phyloP scores from a whole-genome alignment of 768 basidiomycete genomes.

The Dendrothele bispora region DNA sequence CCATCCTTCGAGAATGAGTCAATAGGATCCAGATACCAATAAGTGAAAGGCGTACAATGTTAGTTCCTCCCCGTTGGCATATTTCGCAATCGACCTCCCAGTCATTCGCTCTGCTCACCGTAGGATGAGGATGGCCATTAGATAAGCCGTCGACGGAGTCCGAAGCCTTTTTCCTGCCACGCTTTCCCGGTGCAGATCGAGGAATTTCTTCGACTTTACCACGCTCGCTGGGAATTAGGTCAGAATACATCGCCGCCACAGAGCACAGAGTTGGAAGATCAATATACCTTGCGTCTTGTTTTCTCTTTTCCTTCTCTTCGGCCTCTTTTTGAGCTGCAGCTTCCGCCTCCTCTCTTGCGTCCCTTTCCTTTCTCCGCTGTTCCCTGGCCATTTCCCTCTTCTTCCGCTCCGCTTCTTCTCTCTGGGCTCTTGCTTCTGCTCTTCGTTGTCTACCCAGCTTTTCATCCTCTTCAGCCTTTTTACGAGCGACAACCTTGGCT shows the following conservation, averaged over 20 bases:
- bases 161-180: too few species aligned
- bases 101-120: slow-evolving; percentile 59
- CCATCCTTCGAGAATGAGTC: slow-evolving; percentile 59
- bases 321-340: slow-evolving; percentile 37
- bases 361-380: slow-evolving; percentile 47
- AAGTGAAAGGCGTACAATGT: slow-evolving; percentile 49
- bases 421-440: slow-evolving; percentile 53
- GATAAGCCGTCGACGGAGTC: slow-evolving; percentile 22
- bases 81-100: slow-evolving; percentile 93
- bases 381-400: slow-evolving; percentile 63
- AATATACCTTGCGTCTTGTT: too few species aligned
- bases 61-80: slow-evolving; percentile 70
- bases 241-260: too few species aligned
- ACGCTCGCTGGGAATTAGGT: too few species aligned
- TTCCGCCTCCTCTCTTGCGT: slow-evolving; percentile 36
- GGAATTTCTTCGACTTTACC: too few species aligned
- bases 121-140: slow-evolving; percentile 53
- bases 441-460: slow-evolving; percentile 64
- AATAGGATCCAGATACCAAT: neutral
- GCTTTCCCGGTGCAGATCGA: too few species aligned
- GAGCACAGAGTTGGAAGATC: too few species aligned
- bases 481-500: slow-evolving; percentile 56
- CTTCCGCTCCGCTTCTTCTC: slow-evolving; percentile 55
- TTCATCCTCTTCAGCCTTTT: slow-evolving; percentile 66
- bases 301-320: slow-evolving; percentile 21